Conservation (phyloP, 2,329 filamentous ascomycete species). For the Neofusicoccum ribis region DNA sequence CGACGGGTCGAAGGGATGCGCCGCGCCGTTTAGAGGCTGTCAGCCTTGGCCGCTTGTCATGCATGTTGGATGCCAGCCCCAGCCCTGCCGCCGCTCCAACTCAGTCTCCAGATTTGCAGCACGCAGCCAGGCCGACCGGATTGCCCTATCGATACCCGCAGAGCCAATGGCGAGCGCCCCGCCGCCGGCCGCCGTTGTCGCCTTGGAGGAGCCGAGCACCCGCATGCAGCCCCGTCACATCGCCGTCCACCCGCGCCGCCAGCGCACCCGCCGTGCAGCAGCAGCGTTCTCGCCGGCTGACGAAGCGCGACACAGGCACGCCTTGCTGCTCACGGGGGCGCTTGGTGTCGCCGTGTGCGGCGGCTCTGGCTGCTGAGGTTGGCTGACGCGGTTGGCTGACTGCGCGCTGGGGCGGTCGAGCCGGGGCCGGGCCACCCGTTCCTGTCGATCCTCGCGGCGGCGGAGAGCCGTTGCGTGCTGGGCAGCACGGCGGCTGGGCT, state of each 20-base stretch:
- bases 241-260: neutral
- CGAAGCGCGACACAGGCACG: no score
- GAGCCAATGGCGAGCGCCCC: neutral
- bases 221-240: constrained; percentile 1
- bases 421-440: constrained; percentile 6
- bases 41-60: constrained; percentile 1
- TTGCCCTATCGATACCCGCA: constrained; percentile 10
- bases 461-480: constrained; percentile 19
- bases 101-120: constrained; percentile 13
- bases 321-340: no score
- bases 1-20: neutral
- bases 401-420: no score
- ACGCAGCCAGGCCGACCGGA: neutral
- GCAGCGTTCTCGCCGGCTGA: no score
- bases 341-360: no score
- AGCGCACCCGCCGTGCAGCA: neutral
- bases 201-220: neutral
- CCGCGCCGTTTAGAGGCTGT: neutral
- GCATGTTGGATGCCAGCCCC: neutral
- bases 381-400: no score
- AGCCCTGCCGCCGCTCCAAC: constrained; percentile 1
- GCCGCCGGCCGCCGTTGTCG: neutral
- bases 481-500: neutral
- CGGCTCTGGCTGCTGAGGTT: no score
- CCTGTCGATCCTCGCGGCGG: constrained; percentile 18